phyloP scores from a whole-genome alignment of 345 rosid species.

The Turritis glabra region DNA sequence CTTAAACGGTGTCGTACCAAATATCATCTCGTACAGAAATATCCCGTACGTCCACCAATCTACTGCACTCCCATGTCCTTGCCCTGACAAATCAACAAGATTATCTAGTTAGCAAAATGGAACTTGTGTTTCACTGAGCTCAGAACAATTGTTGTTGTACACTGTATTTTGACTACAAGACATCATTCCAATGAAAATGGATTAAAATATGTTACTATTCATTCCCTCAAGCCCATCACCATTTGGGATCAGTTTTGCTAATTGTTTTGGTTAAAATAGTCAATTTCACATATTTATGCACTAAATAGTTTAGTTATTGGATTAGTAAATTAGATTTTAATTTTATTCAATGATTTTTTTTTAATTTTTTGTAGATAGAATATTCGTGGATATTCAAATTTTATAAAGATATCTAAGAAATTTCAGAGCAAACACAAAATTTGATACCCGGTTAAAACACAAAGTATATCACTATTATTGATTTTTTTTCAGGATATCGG shows the following conservation, averaged over 20 bases:
- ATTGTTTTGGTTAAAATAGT: background rate
- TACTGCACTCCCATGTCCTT: constrained; percentile 94
- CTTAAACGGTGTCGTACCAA: constrained; percentile 85
- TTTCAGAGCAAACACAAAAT: no score
- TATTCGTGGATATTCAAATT: no score
- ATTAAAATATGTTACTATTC: background rate
- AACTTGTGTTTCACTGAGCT: background rate
- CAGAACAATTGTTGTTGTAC: background rate
- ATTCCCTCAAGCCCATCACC: no score
- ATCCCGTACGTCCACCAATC: constrained; percentile 98
- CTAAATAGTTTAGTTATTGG: background rate
- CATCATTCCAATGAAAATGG: background rate
- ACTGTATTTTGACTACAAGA: background rate
- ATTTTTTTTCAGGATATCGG: no score
- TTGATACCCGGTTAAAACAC: no score
- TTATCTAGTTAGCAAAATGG: background rate
- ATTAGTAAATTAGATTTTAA: no score
- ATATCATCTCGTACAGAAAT: constrained; percentile 84
- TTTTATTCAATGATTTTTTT: no score
- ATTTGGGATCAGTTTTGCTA: background rate
- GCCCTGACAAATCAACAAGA: constrained; percentile 43
- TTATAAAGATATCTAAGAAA: no score
- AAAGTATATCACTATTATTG: no score
- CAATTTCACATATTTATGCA: background rate
- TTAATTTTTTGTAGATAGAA: no score